Base-by-base conservation (phyloP, 2,329 filamentous ascomycete species). In the Sporothrix protearum region DNA sequence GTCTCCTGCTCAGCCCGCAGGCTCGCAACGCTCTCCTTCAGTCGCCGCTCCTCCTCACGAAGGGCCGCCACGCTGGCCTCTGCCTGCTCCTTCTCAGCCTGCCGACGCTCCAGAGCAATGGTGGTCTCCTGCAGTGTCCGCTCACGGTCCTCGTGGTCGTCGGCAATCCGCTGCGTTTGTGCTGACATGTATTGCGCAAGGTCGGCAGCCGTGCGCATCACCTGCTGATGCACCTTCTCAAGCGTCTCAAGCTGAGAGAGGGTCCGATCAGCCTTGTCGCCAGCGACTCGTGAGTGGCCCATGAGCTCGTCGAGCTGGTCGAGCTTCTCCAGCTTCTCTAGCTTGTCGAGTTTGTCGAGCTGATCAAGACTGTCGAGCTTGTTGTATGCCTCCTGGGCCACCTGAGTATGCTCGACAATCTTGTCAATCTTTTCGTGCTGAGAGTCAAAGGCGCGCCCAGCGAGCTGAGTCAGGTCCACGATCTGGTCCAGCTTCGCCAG, bases 191-290 rank as follows among this genome's bases (percentile, higher is more conserved):
- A 97, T 55, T 91, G 88, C 1, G 91, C 91, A 70, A 99, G 90
- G 78, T 96, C 93, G 25, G 89, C 88, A 0, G 95, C 94, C 1
- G 93, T 97, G 72, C 89, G 86, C 78, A 93, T 88, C 71, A 99
- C 93, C 76, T 97, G 92, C 75, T 92, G 87, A 77, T 97, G 93
- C 68, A 98, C 96, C 79, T 94, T 88, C 75, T 97, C 93, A 5
- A 99, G 86, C 30, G 92, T 92, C 74, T 92, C 91, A 61, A 97
- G 87, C 76, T 94, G 92, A 5, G 86, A 85, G 47, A 93, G 87
- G 0, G 92, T 89, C 77, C 93, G 90, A 68, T 87, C 87, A 0
- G 92, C 87, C 25, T 72, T 71, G 63, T 45, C 55, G 53, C 68
- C 63, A 5, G 49, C 53, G 8, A 87, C 85, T 33, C 88, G 85